Evolutionary conservation across 495 filamentous ascomycete species (phyloP), one percentile per base, ranked within the genome.

Genomic region (Cercophora sp.): DNA sequence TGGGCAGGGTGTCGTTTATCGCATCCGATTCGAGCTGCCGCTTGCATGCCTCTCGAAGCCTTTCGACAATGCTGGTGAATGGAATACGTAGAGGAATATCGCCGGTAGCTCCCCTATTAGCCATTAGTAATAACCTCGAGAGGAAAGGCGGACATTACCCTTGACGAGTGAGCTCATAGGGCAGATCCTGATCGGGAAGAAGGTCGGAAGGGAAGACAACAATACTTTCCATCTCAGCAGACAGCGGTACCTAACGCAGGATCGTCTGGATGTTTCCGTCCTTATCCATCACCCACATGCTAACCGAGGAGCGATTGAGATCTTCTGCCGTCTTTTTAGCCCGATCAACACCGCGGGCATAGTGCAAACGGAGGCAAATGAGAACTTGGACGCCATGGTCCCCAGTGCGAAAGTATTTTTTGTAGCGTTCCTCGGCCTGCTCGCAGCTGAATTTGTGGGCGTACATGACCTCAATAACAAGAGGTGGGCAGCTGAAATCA

Each of bases 351-450:
- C 35, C 35, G 18, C 35, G 35, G 15, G 35, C 35, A n/a, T 32
- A 48, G 44, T 29, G 25, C 61, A 26, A 23, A 50, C n/a, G n/a
- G 24, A 25, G 42, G 35, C 35, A 39, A 18, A 39, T 39, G 15
- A 39, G 8, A 39, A 39, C 35, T 15, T 18, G 9, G 35, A 39
- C 35, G 6, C 35, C 8, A 39, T 15, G 8, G 8, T 39, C 35
- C 35, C 18, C 15, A 6, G 29, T 13, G 29, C 29, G 29, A 32
- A 32, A 32, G 29, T 32, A 32, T 13, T 32, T 6, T 32, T 32
- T 32, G 29, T 32, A 32, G 13, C 29, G 29, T 32, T 32, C 29
- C 29, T 32, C 29, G 29, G 29, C 29, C 29, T 32, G 29, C 29
- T 32, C 29, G 29, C 29, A 32, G 29, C 29, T 32, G 29, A 32